Conservation (phyloP, 192 early-diverging fungal species). For the Gryganskiella cystojenkinii region DNA sequence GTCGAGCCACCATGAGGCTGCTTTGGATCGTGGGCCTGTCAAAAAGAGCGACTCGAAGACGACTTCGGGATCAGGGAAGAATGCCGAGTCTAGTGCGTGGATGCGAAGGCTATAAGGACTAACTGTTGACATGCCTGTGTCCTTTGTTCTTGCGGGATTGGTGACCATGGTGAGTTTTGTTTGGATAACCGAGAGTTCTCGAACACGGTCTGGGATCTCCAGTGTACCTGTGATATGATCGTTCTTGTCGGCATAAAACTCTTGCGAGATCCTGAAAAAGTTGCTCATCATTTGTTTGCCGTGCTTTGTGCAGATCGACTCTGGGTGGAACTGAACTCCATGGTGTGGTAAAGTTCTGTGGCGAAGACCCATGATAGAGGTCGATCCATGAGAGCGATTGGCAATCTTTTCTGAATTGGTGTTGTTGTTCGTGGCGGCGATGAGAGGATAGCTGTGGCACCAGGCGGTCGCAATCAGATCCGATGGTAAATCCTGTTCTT, state of each 20-base stretch:
- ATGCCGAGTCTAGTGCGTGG: slow-evolving; percentile 27
- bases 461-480: slow-evolving; percentile 72
- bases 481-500: slow-evolving; percentile 66
- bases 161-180: neutral
- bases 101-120: slow-evolving; percentile 47
- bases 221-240: neutral
- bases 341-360: slow-evolving; percentile 78
- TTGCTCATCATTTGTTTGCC: slow-evolving; percentile 79
- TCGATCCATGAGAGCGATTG: neutral
- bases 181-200: slow-evolving; percentile 20
- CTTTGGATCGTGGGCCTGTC: slow-evolving; percentile 33
- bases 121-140: neutral
- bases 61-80: slow-evolving; percentile 47
- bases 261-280: slow-evolving; percentile 66
- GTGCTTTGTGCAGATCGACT: slow-evolving; percentile 89
- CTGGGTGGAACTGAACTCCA: slow-evolving; percentile 97
- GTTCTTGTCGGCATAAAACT: slow-evolving; percentile 48
- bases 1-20: slow-evolving; percentile 72
- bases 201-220: slow-evolving; percentile 35
- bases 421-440: slow-evolving; percentile 44
- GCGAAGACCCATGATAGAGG: slow-evolving; percentile 83
- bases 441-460: slow-evolving; percentile 54
- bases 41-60: slow-evolving; percentile 54
- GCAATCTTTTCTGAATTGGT: slow-evolving; percentile 16
- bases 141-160: neutral